Evolutionary conservation across 257 asterid species (phyloP).

Genomic region (Solanum etuberosum): DNA sequence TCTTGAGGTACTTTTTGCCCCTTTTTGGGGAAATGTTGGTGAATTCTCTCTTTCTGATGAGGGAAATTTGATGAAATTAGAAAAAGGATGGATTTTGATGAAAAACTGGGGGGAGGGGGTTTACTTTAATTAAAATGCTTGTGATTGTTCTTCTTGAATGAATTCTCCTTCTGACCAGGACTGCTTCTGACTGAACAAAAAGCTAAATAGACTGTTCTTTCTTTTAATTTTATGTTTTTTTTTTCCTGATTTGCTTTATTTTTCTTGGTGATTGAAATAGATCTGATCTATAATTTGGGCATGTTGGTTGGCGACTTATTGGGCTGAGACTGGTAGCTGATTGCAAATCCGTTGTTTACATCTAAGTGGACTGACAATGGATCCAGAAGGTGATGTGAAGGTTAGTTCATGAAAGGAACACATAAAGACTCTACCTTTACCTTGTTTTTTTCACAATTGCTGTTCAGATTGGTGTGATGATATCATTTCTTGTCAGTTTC

Average conservation of each 20-base stretch:
- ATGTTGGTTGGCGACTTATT: conserved; percentile 25
- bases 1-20: conserved; percentile 21
- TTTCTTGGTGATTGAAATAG: not conserved
- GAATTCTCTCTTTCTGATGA: not conserved
- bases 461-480: not conserved
- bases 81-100: not conserved
- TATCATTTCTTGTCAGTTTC: not conserved
- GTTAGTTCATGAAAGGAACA: conserved; percentile 23
- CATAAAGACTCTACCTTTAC: not conserved
- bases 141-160: not conserved
- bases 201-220: not conserved
- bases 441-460: not conserved
- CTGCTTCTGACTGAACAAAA: not conserved
- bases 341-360: conserved; percentile 14
- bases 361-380: conserved; percentile 39
- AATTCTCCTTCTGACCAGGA: not conserved
- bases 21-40: not conserved
- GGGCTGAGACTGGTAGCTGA: conserved; percentile 22
- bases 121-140: conserved; percentile 5
- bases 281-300: conserved; percentile 36
- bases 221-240: not conserved
- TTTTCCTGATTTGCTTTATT: not conserved
- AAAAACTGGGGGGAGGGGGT: conserved; percentile 7
- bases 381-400: conserved; percentile 72
- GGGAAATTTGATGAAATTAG: not conserved